Evolutionary conservation across 257 asterid species (phyloP).

Genomic region (Plantago major): DNA sequence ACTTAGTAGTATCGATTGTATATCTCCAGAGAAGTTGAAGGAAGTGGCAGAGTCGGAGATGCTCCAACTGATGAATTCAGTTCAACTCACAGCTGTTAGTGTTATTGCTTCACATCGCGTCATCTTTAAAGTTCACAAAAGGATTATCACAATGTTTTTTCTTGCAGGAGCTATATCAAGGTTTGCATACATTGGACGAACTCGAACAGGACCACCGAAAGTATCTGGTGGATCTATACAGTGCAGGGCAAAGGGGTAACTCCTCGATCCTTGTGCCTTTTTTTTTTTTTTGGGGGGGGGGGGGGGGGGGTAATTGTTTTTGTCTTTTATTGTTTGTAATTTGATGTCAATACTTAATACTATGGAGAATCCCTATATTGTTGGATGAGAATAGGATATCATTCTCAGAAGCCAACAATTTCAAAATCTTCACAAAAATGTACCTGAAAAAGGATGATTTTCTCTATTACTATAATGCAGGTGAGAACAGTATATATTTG

Average conservation of each 20-base stretch:
- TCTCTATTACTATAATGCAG: background rate
- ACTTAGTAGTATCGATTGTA: conserved; percentile 46
- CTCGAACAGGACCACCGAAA: conserved; percentile 48
- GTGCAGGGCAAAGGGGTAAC: conserved; percentile 47
- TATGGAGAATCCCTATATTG: background rate
- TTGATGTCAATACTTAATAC: background rate
- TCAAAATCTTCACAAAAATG: conserved; percentile 1
- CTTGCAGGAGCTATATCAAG: conserved; percentile 69
- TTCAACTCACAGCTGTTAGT: conserved; percentile 77
- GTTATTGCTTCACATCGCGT: conserved; percentile 8
- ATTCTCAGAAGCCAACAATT: background rate
- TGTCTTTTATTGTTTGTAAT: background rate
- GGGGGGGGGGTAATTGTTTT: too few relatives aligned
- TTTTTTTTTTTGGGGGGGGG: background rate
- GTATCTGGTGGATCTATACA: conserved; percentile 38
- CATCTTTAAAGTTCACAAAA: conserved; percentile 15
- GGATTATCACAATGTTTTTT: conserved; percentile 6
- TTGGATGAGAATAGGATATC: background rate
- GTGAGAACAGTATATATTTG: background rate
- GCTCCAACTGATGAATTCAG: conserved; percentile 59
- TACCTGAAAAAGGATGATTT: too few relatives aligned
- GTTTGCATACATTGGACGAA: conserved; percentile 51
- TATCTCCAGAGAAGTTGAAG: conserved; percentile 48
- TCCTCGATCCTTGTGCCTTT: conserved; percentile 16
- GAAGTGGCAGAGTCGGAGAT: conserved; percentile 59